A percentile compares a stretch with the other conserved stretches of the same genome.
Conservation (phyloP, 2,329 filamentous ascomycete species). For the Aspergillus hortae region DNA sequence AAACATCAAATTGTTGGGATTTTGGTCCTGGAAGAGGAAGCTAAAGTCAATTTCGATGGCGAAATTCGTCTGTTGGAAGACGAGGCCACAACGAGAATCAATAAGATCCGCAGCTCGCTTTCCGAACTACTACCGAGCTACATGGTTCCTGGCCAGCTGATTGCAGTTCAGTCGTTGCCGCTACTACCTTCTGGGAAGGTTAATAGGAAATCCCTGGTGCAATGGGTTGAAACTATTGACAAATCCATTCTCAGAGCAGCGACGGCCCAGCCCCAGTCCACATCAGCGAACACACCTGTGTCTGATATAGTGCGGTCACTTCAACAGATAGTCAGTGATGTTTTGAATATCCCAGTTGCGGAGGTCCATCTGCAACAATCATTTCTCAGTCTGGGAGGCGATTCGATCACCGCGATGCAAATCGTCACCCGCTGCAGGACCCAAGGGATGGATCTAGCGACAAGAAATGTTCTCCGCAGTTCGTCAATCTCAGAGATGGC, state of each 20-base stretch:
- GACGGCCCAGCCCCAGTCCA: not conserved
- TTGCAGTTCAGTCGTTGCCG: not conserved
- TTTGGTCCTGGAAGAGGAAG: no score
- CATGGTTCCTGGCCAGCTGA: not conserved
- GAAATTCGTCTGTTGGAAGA: no score
- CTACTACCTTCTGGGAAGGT: not conserved
- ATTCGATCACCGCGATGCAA: not conserved
- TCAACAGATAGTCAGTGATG: not conserved
- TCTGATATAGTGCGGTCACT: no score
- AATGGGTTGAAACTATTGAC: not conserved
- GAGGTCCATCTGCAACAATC: not conserved
- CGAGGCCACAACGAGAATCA: no score
- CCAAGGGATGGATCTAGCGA: not conserved
- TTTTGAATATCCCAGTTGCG: not conserved
- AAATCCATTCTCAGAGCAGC: not conserved
- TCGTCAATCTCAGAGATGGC: not conserved
- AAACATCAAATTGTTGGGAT: no score
- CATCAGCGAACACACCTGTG: no score
- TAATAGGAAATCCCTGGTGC: not conserved
- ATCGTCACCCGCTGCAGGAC: not conserved
- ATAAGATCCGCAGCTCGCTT: no score
- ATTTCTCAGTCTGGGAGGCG: not conserved
- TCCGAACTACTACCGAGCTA: not conserved
- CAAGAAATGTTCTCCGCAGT: not conserved
- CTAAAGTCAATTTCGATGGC: no score